phyloP scores from a whole-genome alignment of 2,329 filamentous ascomycete genomes.

The Trichoderma semiorbis region DNA sequence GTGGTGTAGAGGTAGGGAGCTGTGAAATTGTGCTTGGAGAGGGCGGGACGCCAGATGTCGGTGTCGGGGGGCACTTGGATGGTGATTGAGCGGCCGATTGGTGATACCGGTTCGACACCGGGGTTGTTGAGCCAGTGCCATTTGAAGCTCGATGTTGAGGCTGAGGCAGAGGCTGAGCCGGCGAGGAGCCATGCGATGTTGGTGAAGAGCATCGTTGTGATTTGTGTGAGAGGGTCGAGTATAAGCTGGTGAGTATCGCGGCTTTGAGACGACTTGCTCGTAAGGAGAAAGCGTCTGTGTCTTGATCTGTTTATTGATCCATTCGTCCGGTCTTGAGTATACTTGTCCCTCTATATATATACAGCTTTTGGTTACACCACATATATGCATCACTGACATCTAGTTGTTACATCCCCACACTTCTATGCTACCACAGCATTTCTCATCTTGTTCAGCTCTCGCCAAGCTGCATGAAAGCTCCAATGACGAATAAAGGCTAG shows the following conservation, averaged over 20 bases:
- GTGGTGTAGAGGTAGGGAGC: slow-evolving; percentile 21
- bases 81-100: slow-evolving; percentile 16
- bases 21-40: slow-evolving; percentile 20
- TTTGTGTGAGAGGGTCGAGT: neutral
- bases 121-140: slow-evolving; percentile 20
- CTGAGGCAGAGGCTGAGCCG: neutral
- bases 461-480: neutral
- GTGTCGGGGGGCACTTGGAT: slow-evolving; percentile 21
- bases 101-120: slow-evolving; percentile 14
- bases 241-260: neutral
- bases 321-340: neutral
- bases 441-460: neutral
- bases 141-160: neutral
- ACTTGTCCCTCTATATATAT: neutral
- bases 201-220: neutral
- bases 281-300: neutral
- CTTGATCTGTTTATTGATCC: neutral
- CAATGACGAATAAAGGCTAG: neutral
- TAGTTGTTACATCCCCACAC: neutral
- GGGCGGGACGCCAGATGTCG: slow-evolving; percentile 21
- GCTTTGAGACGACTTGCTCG: neutral
- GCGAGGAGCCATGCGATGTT: neutral
- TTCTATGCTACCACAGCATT: neutral
- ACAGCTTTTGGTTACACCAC: neutral
- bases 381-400: neutral